Percentiles rank a stretch among this genome's conserved stretches.
These are phyloP conservation scores for Schrenkiella parvula DNA, from an alignment of 345 rosid species.

Conservation along the genomic window DNA sequence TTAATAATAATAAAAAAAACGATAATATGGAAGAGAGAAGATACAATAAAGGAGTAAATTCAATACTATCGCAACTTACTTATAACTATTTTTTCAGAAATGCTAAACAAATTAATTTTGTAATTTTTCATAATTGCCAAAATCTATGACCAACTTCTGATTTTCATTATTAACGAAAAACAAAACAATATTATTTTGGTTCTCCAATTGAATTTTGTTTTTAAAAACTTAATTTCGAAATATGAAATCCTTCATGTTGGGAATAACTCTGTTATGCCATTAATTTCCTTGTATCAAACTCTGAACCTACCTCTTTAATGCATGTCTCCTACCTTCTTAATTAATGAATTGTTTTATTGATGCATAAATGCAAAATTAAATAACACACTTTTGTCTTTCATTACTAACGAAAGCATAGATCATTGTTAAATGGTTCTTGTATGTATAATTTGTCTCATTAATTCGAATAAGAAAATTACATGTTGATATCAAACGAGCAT, in stretches of 20 bases:
- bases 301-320: background rate
- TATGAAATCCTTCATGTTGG: background rate
- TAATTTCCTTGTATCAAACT: background rate
- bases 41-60: background rate
- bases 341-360: background rate
- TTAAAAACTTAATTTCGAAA: background rate
- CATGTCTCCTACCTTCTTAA: background rate
- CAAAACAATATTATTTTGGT: background rate
- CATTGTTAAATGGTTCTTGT: background rate
- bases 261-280: background rate
- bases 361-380: background rate
- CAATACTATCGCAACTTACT: too few species aligned
- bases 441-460: background rate
- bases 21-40: too few species aligned
- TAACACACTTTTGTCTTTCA: background rate
- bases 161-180: background rate
- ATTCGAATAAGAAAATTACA: background rate
- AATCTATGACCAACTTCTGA: background rate
- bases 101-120: background rate
- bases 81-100: too few species aligned
- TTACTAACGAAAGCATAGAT: background rate
- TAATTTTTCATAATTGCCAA: too few species aligned
- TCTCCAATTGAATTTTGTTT: too few species aligned
- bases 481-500: background rate
- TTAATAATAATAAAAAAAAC: too few species aligned